Base-by-base conservation (phyloP, 306 rosid species). In the Echinosophora koreensis region DNA sequence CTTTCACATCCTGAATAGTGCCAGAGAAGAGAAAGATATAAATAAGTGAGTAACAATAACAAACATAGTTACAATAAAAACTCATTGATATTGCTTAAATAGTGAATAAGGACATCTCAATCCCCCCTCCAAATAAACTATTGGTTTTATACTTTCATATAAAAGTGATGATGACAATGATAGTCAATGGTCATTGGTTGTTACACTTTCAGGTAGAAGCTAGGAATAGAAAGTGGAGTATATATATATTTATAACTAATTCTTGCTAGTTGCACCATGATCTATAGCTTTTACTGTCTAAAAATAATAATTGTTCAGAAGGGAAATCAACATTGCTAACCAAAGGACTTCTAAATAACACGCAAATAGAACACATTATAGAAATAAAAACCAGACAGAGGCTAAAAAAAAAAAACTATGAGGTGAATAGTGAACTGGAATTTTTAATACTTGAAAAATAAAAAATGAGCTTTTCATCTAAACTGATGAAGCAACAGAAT, bases 1-100 rank as follows among this genome's bases (percentile, higher is more conserved):
- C 90, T 85, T 76, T 74, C 71, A 83, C 88, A 88, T 69, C 98
- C 97, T 89, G 83, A 65, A 84, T 69, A 5, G 66, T 27, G 46
- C n/a, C 68, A 69, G 50, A 47, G 15, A 37, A 22, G 47, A 2
- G 14, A 59, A 67, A 57, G 8, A 22, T 61, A 68, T 8, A 18
- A 22, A 41, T 6, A 60, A 74, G 34, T 14, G 32, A 57, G 13
- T 9, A 61, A 73, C 15, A 47, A 46, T 35, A 46, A 34, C 61
- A 70, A 46, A 34, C 61, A 70, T 8, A 14, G n/a, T 22, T 5
- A 47, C 3, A 60, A 46, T 49, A 38, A 58, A 71, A 39, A 65
- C 64, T 30, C 50, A 42, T 35, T 10, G 42, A 1, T 5, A 3
- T 38, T 10, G 42, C 17, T 60, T 41, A 58, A 54, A 42, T 32